Percentiles rank a stretch among this genome's conserved stretches.
These are phyloP conservation scores for Curvularia spicifera DNA, from an alignment of 2,329 filamentous ascomycete species.

Conservation along the genomic window DNA sequence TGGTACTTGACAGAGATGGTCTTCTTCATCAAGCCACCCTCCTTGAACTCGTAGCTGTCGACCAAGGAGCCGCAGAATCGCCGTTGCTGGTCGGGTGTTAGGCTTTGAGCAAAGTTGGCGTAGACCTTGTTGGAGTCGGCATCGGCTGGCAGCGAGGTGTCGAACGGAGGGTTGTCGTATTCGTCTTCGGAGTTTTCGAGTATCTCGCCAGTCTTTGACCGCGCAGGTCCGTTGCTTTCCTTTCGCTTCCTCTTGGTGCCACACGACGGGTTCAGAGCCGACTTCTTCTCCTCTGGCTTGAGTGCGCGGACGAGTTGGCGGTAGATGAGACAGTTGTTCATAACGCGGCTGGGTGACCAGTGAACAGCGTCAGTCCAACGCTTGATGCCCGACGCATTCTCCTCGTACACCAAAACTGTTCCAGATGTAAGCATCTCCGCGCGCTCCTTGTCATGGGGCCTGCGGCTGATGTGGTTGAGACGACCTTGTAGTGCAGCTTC, in stretches of 20 bases:
- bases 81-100: constrained; percentile 59
- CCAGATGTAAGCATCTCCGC: constrained; percentile 79
- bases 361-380: constrained; percentile 91
- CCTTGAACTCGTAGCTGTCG: constrained; percentile 89
- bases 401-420: constrained; percentile 89
- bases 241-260: constrained; percentile 49
- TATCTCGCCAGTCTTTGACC: constrained; percentile 41
- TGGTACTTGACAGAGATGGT: constrained; percentile 82
- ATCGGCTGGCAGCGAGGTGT: constrained; percentile 30
- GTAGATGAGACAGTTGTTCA: constrained; percentile 86
- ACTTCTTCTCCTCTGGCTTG: constrained; percentile 48
- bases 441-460: constrained; percentile 86
- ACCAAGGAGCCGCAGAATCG: constrained; percentile 80
- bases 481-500: constrained; percentile 76
- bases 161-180: constrained; percentile 40
- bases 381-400: constrained; percentile 88
- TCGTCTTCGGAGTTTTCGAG: constrained; percentile 43
- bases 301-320: constrained; percentile 66
- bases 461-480: constrained; percentile 76
- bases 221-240: constrained; percentile 34
- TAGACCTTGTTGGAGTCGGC: constrained; percentile 43
- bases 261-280: constrained; percentile 45
- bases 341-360: constrained; percentile 87
- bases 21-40: constrained; percentile 85
- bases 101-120: constrained; percentile 48